Percentiles rank a stretch among this genome's conserved stretches.
These are phyloP conservation scores for Tetrahymena borealis DNA, from an alignment of 73 alveolate genomes.

Conservation along the genomic window DNA sequence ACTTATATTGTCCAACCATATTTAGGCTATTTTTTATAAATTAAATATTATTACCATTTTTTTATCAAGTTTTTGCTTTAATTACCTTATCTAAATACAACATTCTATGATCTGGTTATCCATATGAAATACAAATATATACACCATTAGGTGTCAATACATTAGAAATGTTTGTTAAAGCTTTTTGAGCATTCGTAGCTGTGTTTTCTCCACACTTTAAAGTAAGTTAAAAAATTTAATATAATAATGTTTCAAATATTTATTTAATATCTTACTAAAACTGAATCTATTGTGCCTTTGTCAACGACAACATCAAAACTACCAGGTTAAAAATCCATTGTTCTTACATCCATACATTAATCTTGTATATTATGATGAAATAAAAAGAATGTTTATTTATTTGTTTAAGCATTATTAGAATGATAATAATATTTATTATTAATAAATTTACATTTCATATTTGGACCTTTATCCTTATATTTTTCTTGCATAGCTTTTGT, in stretches of 20 bases:
- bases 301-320: constrained; percentile 88
- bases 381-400: too few relatives aligned
- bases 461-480: constrained; percentile 90
- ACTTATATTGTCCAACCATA: constrained; percentile 50
- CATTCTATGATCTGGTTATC: constrained; percentile 84
- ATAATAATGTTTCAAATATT: not conserved
- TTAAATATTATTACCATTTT: not conserved
- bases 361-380: not conserved
- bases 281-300: constrained; percentile 90
- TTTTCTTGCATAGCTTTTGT: constrained; percentile 88
- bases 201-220: constrained; percentile 89
- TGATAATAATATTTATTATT: not conserved
- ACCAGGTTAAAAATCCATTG: constrained; percentile 76
- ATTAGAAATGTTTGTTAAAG: constrained; percentile 81
- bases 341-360: constrained; percentile 85
- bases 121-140: constrained; percentile 89
- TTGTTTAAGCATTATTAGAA: too few relatives aligned
- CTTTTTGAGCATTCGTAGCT: constrained; percentile 83
- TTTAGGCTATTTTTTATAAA: not conserved
- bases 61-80: constrained; percentile 45
- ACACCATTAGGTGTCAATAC: constrained; percentile 92
- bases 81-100: constrained; percentile 81
- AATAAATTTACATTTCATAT: constrained; percentile 54
- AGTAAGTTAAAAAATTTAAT: not conserved
- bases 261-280: constrained; percentile 31